Evolutionary conservation across 2,329 filamentous ascomycete genomes (phyloP).

Genomic region (Pseudocercospora vitis): DNA sequence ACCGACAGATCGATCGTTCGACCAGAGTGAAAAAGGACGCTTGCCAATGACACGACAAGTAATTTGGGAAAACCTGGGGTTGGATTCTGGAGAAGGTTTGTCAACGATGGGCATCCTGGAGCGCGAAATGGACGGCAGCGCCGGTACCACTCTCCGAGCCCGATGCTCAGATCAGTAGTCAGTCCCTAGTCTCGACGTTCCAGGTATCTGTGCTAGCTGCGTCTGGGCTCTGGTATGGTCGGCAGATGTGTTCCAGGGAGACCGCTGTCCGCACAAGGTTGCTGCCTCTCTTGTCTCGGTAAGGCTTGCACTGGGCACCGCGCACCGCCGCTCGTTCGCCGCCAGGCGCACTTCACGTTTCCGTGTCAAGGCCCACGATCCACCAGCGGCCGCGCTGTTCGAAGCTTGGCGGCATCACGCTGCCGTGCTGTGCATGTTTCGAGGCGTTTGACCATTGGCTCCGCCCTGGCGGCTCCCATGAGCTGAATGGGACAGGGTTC

Average conservation of each 20-base stretch:
- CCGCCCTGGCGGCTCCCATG: slow-evolving; percentile 18
- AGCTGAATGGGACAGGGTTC: slow-evolving; percentile 18
- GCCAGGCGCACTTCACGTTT: slow-evolving; percentile 10
- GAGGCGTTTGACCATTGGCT: slow-evolving; percentile 19
- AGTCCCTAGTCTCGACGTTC: slow-evolving; percentile 14
- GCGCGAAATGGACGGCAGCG: slow-evolving; percentile 15
- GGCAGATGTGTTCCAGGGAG: slow-evolving; percentile 22
- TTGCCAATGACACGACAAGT: slow-evolving; percentile 18
- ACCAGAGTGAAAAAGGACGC: slow-evolving; percentile 5
- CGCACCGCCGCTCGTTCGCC: too few species aligned
- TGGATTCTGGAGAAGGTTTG: slow-evolving; percentile 27
- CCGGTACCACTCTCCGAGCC: slow-evolving; percentile 17
- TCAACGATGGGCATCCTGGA: slow-evolving; percentile 12
- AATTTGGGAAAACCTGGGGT: slow-evolving; percentile 31
- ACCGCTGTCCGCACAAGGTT: slow-evolving; percentile 19
- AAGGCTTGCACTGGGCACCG: too few species aligned
- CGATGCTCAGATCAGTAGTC: slow-evolving; percentile 12
- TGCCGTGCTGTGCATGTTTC: slow-evolving; percentile 23
- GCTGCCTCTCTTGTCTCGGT: slow-evolving; percentile 9
- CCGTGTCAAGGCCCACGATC: slow-evolving; percentile 10
- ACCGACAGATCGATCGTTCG: neutral
- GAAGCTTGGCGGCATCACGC: slow-evolving; percentile 20
- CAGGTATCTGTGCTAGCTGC: slow-evolving; percentile 15
- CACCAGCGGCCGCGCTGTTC: slow-evolving; percentile 15
- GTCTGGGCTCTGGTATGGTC: slow-evolving; percentile 18